Evolutionary conservation across 2,329 filamentous ascomycete species (phyloP), one percentile per base, ranked within the genome.

Genomic region (Neophaeococcomyces aloes): DNA sequence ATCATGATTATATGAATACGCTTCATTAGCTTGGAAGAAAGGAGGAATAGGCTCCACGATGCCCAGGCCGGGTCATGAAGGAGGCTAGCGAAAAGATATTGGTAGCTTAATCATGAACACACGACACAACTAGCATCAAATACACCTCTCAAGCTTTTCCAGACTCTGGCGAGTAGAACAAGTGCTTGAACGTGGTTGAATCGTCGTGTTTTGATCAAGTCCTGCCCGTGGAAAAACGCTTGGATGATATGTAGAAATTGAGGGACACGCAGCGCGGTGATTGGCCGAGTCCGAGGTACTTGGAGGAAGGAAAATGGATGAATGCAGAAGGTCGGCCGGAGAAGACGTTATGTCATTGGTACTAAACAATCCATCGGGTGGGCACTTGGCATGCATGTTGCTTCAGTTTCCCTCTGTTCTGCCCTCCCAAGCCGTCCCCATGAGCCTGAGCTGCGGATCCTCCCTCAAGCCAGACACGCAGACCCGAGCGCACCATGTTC

Each of bases 181-280:
- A 84, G 79, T 75, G 75, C 71, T 79, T 78, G 69, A 73, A 83
- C 63, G 68, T 64, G 58, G 63, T 62, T 60, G 54, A 65, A 65
- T 61, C 55, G 53, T 49, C 47, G 47, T 54, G 56, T 57, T 53
- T 57, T 54, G 57, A 57, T 56, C 51, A 52, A 51, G 56, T 51
- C 44, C 51, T 58, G 48, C n/a, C 27, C 29, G 34, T n/a, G 48
- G 53, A 56, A 49, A 43, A 52, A 58, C 53, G 52, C 53, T 54
- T 53, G 51, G 48, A 57, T 53, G 56, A 55, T 54, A 59, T 56
- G 57, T 56, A 53, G 59, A 61, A 58, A 51, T 43, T 32, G 48
- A 39, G 58, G 53, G 50, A 48, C 56, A 51, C n/a, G n/a, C n/a
- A n/a, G n/a, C n/a, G n/a, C n/a, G 55, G 58, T 59, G 56, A 57